Evolutionary conservation across 768 basidiomycete genomes (phyloP), one percentile per base, ranked within the genome.

Genomic region (Lentinula aciculospora): DNA sequence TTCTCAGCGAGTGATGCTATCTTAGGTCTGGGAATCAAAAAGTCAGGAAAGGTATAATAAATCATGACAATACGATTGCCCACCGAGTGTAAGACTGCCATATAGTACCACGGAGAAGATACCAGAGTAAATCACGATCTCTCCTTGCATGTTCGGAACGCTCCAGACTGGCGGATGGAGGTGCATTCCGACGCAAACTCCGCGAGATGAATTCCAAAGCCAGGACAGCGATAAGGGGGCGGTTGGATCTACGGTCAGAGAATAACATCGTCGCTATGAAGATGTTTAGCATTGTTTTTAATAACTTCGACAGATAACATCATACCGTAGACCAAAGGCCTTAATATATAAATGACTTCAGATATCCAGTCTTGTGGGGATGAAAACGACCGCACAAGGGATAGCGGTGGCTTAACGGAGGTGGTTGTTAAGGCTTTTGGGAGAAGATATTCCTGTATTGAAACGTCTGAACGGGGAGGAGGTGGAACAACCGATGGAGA

Each of bases 41-140:
- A 4, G 56, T 34, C 53, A 42, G 61, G 53, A 47, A 25, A 39
- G 10, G 27, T 1, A 15, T 2, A 21, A 13, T 10, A 34, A 57
- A 62, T 39, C 47, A 57, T 50, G 21, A 42, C 61, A 48, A n/a
- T 44, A 57, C 40, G 42, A 49, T 23, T 29, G 62, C 77, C 56
- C 60, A 88, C 91, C 82, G 75, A 37, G 91, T 92, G 72, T 84
- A 92, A 9, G 79, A 75, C 58, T 84, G 74, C 94, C 94, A 97
- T 53, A 95, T 82, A 19, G 88, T 84, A 19, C 93, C 94, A 40
- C 92, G 85, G 60, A 96, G 71, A 44, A 95, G 79, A 67, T 94
- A 93, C 86, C 88, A 92, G 9, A 89, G 66, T 61, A 96, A 79
- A 63, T 91, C 88, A 53, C 85, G 80, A 69, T 97, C 94, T 63